These are phyloP conservation scores for Aspergillus sp. DNA, from an alignment of 2,329 filamentous ascomycete species.

Conservation along the genomic window DNA sequence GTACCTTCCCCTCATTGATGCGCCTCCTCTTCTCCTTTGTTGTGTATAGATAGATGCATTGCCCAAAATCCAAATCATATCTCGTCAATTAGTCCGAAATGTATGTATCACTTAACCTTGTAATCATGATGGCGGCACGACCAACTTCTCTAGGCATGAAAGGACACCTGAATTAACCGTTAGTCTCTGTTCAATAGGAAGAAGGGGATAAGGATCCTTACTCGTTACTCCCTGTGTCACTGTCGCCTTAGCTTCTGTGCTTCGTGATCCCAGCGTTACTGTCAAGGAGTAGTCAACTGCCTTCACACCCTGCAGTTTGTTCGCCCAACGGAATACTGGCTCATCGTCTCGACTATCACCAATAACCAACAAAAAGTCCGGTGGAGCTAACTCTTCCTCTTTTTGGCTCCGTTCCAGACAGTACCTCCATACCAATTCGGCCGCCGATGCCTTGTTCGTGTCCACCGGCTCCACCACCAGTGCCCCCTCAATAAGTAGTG, in stretches of 20 bases:
- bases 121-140: conserved; percentile 13
- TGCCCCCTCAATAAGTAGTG: conserved; percentile 72
- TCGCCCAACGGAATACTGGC: conserved; percentile 91
- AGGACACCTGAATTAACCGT: conserved; percentile 41
- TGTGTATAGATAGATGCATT: too few relatives aligned
- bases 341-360: conserved; percentile 93
- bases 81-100: not conserved
- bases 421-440: conserved; percentile 65
- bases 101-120: too few relatives aligned
- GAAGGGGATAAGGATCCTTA: conserved; percentile 41
- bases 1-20: too few relatives aligned
- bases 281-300: conserved; percentile 69
- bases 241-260: conserved; percentile 81
- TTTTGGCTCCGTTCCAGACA: conserved; percentile 54
- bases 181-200: conserved; percentile 4
- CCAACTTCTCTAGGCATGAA: conserved; percentile 50
- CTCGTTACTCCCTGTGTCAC: conserved; percentile 89
- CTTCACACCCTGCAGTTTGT: conserved; percentile 60
- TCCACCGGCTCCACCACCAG: conserved; percentile 80
- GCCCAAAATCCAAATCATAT: not conserved
- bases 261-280: conserved; percentile 79
- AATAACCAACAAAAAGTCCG: conserved; percentile 84
- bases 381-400: conserved; percentile 31
- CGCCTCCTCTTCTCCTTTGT: too few relatives aligned
- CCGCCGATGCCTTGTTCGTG: conserved; percentile 83